Conservation (phyloP, 2,329 filamentous ascomycete species). For the Beauveria scarabaeidicola region DNA sequence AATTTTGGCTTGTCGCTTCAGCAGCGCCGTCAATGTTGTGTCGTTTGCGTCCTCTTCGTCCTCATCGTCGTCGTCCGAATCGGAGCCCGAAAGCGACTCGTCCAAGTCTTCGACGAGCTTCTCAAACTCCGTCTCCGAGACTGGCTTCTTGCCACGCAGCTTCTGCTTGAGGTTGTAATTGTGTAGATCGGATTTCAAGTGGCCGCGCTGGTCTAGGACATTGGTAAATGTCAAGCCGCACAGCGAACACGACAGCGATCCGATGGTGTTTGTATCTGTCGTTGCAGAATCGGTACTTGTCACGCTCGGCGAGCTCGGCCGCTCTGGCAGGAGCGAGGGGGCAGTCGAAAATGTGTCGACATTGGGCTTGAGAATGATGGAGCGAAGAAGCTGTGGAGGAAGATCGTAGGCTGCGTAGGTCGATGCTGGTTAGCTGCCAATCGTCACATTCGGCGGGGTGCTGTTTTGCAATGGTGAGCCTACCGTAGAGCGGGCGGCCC, state of each 20-base stretch:
- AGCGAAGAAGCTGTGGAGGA: constrained; percentile 62
- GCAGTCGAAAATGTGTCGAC: constrained; percentile 19
- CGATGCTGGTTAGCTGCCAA: constrained; percentile 13
- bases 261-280: constrained; percentile 29
- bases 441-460: neutral
- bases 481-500: constrained; percentile 45
- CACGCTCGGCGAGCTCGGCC: constrained; percentile 17
- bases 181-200: constrained; percentile 85
- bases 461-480: constrained; percentile 6
- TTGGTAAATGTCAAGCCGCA: constrained; percentile 65
- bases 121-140: constrained; percentile 78
- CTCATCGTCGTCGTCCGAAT: constrained; percentile 62
- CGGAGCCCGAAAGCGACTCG: constrained; percentile 86
- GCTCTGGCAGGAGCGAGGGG: constrained; percentile 17
- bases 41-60: constrained; percentile 54
- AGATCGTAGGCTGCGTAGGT: constrained; percentile 64
- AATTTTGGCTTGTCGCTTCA: constrained; percentile 77
- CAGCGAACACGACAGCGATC: constrained; percentile 70
- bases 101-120: constrained; percentile 77
- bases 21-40: constrained; percentile 62
- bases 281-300: constrained; percentile 21
- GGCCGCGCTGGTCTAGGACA: constrained; percentile 72
- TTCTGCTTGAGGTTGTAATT: constrained; percentile 93
- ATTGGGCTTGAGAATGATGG: constrained; percentile 44
- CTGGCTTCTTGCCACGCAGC: constrained; percentile 60